Evolutionary conservation across 2,329 filamentous ascomycete species (phyloP), one percentile per base, ranked within the genome.

Genomic region (Exophiala calicioides): DNA sequence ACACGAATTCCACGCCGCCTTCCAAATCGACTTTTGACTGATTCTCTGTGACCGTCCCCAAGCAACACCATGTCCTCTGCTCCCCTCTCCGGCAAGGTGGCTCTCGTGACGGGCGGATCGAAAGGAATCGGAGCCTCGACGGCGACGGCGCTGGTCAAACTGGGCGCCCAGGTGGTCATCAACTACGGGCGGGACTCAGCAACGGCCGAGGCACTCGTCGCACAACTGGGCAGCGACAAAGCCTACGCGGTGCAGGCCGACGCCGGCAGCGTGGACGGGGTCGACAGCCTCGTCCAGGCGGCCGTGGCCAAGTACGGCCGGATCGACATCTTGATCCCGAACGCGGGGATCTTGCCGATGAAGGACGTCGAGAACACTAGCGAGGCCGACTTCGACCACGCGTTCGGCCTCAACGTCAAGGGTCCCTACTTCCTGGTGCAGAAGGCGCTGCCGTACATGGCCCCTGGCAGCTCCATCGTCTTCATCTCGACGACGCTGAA

Each of bases 271-370:
- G 52, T 79, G 4, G 23, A 60, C 0, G 75, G 72, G 7, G 67
- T 79, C 43, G 68, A 72, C n/a, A 61, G 60, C 12, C 68, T 84
- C 4, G 70, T 84, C 13, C 60, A 70, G 1, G 64, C 67, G 5
- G 69, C 76, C 0, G 68, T 82, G 1, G 56, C 67, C 2, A 69
- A 67, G 31, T 82, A 77, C 52, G 75, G 75, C 19, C 73, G 72
- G 50, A 76, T 85, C 53, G 81, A 85, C 65, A 72, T 82, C 27
- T 52, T 84, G 3, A 67, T 84, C 34, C 68, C 75, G 2, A 82
- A 79, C 51, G 79, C 81, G 0, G 81, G 74, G 0, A 58, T 75
- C 3, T 66, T 80, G 64, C 65, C 65, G 2, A 71, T 78, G 65
- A 69, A 66, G n/a, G 70, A 72, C 37, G 65, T 83, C 10, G 71